Evolutionary conservation across 805 yeast genomes (phyloP), one percentile per base, ranked within the genome.

Genomic region (Yarrowia sp.): DNA sequence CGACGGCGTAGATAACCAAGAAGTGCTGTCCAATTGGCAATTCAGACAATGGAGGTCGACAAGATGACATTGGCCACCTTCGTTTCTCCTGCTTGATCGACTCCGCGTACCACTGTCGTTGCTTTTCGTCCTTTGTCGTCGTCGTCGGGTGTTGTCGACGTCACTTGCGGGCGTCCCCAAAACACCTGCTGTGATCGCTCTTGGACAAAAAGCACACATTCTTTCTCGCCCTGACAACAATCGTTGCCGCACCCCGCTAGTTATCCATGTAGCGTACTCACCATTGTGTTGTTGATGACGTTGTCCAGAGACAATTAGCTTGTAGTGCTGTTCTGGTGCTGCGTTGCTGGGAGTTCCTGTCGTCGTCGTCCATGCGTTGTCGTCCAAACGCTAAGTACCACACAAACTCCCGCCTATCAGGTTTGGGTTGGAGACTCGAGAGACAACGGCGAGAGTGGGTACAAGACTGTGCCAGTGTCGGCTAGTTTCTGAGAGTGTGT

Each of bases 361-460:
- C 18, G 51, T 35, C 51, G 51, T 29, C 51, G 18, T 4, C 35
- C 51, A 44, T 44, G 51, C 51, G 35, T 44, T 44, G 51, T 44
- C 51, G 51, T 44, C 51, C 51, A 44, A 44, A 44, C 51, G 51
- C 51, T 44, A 44, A 44, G 16, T 8, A 44, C 51, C 51, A 19
- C 25, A 29, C 51, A 47, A 47, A 47, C 55, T 47, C 55, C 55
- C 55, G 21, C 55, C 55, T 47, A 47, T 47, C 55, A 47, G 38
- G 55, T 47, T 46, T 46, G 53, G 53, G 53, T 31, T 46, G 27
- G 8, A n/a, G n/a, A 14, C 18, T 7, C 0, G 18, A 13, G 6
- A 14, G 12, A 9, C 18, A 22, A 18, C 12, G 39, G 14, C 22
- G n/a, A n/a, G n/a, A n/a, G n/a, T n/a, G n/a, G n/a, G n/a, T n/a